Evolutionary conservation across 495 filamentous ascomycete genomes (phyloP), one percentile per base, ranked within the genome.

Genomic region (Sordaria brevicollis): DNA sequence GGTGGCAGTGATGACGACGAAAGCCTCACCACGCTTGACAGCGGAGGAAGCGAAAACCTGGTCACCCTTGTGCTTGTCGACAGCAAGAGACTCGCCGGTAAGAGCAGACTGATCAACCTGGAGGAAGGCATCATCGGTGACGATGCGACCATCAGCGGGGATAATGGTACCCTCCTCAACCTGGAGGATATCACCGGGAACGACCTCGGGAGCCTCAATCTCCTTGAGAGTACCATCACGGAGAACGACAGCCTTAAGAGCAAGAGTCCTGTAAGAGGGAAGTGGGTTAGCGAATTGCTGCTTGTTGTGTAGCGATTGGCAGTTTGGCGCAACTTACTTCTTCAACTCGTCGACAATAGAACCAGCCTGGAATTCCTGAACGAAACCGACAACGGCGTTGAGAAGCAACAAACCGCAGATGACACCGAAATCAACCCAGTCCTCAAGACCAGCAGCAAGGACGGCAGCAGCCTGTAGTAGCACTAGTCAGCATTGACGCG

Each of bases 41-140:
- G 87, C 88, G 5, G 93, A 95, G 11, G 93, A 96, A 76, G 92
- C 87, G 78, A 90, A 97, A 79, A 90, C 91, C 70, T 83, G 81
- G 79, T 96, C 92, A 69, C 86, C 86, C 79, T 89, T 89, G 79
- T 90, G 87, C 83, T 94, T 96, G 80, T 94, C 91, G 69, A 95
- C 92, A 71, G 93, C 92, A 69, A 96, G 88, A 74, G 93, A 96
- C 82, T 97, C 93, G 71, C 93, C 93, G 35, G 93, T 96, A 75
- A 97, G 91, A 72, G 91, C 87, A 70, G 93, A 96, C 82, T 96
- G 93, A 80, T 97, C 93, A 71, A 97, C 89, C 78, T 96, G 92
- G 67, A 97, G 87, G 83, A 90, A 91, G 69, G 91, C 88, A 74
- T 89, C 87, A 57, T 91, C 88, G 76, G 90, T 91, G 70, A 94